A percentile compares a stretch with the other conserved stretches of the same genome.
These are phyloP conservation scores for Wickerhamomyces silvicola DNA, from an alignment of 805 yeast genomes.

Conservation along the genomic window DNA sequence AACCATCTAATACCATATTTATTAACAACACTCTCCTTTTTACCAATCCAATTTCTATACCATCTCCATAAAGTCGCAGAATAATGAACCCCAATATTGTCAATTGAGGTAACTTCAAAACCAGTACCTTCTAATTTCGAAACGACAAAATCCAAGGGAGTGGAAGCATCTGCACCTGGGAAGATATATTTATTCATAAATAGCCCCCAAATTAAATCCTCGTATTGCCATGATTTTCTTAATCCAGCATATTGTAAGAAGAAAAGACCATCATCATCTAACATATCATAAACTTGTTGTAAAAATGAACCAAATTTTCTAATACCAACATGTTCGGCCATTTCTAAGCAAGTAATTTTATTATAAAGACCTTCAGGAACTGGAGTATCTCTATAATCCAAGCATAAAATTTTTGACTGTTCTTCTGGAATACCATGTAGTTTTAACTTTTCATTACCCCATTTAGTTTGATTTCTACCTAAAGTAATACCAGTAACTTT, in stretches of 20 bases:
- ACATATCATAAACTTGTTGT: constrained; percentile 74
- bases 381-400: constrained; percentile 90
- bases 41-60: constrained; percentile 91
- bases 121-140: constrained; percentile 76
- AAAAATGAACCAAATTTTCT: constrained; percentile 73
- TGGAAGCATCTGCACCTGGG: constrained; percentile 97
- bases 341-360: constrained; percentile 86
- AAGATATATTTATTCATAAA: constrained; percentile 94
- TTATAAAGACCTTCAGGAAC: constrained; percentile 62
- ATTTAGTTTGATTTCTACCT: constrained; percentile 85
- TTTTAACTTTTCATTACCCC: constrained; percentile 69
- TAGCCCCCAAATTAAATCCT: constrained; percentile 89
- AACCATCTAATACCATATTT: constrained; percentile 88
- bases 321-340: constrained; percentile 96
- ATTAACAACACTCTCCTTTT: constrained; percentile 66
- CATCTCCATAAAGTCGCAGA: constrained; percentile 89
- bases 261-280: constrained; percentile 88
- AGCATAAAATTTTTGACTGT: constrained; percentile 75
- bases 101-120: constrained; percentile 76
- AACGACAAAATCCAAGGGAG: constrained; percentile 81
- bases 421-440: constrained; percentile 59
- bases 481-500: constrained; percentile 83
- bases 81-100: constrained; percentile 89
- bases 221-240: constrained; percentile 91
- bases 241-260: constrained; percentile 85